Conservation (phyloP, 2,329 filamentous ascomycete genomes). For the Cyphellophora attinorum region DNA sequence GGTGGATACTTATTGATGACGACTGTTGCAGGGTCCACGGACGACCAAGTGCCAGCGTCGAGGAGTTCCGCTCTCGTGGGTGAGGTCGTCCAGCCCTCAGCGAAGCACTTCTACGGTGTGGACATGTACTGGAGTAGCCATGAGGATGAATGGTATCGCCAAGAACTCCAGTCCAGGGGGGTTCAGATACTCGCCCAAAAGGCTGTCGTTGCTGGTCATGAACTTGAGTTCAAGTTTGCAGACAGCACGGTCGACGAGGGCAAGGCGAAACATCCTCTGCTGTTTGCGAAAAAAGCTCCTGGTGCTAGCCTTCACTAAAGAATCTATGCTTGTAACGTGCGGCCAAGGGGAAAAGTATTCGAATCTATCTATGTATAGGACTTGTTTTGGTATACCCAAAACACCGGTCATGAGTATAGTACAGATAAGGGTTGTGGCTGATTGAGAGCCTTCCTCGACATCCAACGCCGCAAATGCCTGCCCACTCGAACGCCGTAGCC, state of each 20-base stretch:
- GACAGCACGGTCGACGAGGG: not conserved
- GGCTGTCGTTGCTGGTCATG: not conserved
- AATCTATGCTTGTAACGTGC: no score
- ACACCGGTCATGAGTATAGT: no score
- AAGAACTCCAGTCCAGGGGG: not conserved
- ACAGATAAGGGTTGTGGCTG: no score
- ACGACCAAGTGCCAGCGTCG: no score
- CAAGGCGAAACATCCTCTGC: not conserved
- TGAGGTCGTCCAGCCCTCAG: not conserved
- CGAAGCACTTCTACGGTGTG: not conserved
- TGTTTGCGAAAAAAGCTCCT: conserved; percentile 1
- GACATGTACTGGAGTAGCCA: conserved; percentile 1
- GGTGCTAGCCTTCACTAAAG: no score
- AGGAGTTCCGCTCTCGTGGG: no score
- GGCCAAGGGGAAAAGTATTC: no score
- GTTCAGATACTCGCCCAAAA: not conserved
- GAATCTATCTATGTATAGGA: no score
- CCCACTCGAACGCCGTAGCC: no score
- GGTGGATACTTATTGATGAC: not conserved
- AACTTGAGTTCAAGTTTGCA: not conserved
- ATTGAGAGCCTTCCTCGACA: no score
- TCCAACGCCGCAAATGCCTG: no score
- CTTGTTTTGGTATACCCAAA: no score
- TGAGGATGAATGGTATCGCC: not conserved
- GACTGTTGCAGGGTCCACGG: not conserved